Conservation (phyloP, 2,329 filamentous ascomycete genomes). For the Fusarium sp. region DNA sequence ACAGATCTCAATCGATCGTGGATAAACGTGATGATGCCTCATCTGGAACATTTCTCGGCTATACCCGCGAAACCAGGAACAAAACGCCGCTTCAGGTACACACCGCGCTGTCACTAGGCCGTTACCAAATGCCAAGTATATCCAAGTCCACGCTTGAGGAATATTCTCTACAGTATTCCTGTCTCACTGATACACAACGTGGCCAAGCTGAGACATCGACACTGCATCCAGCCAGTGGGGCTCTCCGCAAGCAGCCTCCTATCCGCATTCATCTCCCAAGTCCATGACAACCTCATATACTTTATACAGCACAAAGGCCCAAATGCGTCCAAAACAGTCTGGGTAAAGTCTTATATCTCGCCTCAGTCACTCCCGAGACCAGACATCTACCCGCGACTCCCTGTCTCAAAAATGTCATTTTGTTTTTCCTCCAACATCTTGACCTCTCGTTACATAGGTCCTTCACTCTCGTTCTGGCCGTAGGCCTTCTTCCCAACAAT, state of each 20-base stretch:
- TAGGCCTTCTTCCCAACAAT: not conserved
- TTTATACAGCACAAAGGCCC: too few species aligned
- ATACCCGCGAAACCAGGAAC: not conserved
- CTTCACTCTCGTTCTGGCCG: not conserved
- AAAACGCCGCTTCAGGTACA: slow-evolving; percentile 8
- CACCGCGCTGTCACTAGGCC: not conserved
- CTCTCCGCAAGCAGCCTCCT: slow-evolving; percentile 21
- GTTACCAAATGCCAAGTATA: not conserved
- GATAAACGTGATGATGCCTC: not conserved
- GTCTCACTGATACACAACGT: too few species aligned
- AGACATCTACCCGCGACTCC: slow-evolving; percentile 5
- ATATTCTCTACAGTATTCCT: not conserved
- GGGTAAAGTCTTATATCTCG: not conserved
- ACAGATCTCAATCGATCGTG: not conserved
- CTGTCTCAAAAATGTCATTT: slow-evolving; percentile 22
- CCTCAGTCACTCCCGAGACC: slow-evolving; percentile 7
- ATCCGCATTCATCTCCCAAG: slow-evolving; percentile 20
- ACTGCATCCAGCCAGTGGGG: slow-evolving; percentile 27
- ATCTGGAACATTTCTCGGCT: not conserved
- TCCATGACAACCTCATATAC: not conserved
- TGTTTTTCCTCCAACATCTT: slow-evolving; percentile 5
- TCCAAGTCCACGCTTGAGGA: not conserved
- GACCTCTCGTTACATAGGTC: not conserved
- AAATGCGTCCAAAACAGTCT: too few species aligned
- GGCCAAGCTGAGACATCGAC: not conserved